Evolutionary conservation across 1,139 yeast genomes (phyloP), one percentile per base, ranked within the genome.

Genomic region (Zygosaccharomyces pseudobailii): DNA sequence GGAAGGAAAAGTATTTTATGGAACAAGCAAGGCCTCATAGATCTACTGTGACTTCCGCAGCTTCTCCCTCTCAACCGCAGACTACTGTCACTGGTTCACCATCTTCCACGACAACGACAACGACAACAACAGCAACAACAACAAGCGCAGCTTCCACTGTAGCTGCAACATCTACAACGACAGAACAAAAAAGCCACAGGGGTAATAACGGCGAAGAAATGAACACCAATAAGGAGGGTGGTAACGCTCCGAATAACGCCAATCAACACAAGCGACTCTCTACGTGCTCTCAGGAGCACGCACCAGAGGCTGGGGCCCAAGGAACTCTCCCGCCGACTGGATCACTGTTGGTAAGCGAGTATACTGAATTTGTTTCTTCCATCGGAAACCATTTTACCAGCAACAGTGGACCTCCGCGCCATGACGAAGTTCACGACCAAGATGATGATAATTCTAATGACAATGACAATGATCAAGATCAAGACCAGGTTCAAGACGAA

Each of bases 21-120:
- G 49, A 48, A 40, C 51, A 48, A 40, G 42, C 47, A 32, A 48
- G 51, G 39, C 43, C 51, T n/a, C 51, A 45, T 23, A 43, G 47
- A 38, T 40, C 45, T n/a, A 32, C 50, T 17, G 40, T 46, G 8
- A 30, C 45, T 17, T 24, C 45, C 20, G n/a, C 48, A 10, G 37
- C 44, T 24, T 25, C 50, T 31, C 30, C 48, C 30, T 39, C 49
- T 13, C 45, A 47, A 27, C 38, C 51, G 21, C 48, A 30, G 34
- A 23, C 41, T 8, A 19, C 37, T 21, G 19, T 41, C 17, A n/a
- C n/a, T 38, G 24, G 44, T 19, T 28, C 46, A 6, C 30, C 46
- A 6, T 25, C 42, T 33, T 23, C 36, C 7, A 23, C 38, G 8
- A 17, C 40, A 30, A 31, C 41, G 24, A 32, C 43, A 35, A 21